Conservation (phyloP, 352 stramenopile species). For the Phytophthora sp. region DNA sequence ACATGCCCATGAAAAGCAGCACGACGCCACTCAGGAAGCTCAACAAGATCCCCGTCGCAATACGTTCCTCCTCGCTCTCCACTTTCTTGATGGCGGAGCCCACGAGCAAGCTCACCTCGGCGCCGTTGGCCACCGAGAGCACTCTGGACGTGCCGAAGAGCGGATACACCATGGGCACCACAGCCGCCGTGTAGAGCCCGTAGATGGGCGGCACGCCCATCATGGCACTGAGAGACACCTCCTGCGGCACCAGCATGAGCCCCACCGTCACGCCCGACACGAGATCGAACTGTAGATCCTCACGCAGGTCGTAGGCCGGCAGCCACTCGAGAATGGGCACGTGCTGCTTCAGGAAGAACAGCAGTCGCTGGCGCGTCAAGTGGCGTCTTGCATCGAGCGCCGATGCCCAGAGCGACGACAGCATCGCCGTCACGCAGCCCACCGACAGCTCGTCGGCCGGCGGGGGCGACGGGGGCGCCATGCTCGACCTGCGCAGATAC, state of each 20-base stretch:
- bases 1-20: slow-evolving; percentile 61
- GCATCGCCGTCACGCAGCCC: slow-evolving; percentile 1
- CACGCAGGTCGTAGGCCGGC: slow-evolving; percentile 60
- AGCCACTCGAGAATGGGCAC: slow-evolving; percentile 81
- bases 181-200: slow-evolving; percentile 72
- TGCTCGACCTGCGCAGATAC: neutral
- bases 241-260: slow-evolving; percentile 93
- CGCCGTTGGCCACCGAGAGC: slow-evolving; percentile 68
- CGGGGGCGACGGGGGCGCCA: slow-evolving; percentile 27
- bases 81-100: slow-evolving; percentile 60
- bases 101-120: slow-evolving; percentile 71
- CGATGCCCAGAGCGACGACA: slow-evolving; percentile 23
- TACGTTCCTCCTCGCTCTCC: slow-evolving; percentile 59
- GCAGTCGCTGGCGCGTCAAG: slow-evolving; percentile 34
- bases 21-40: slow-evolving; percentile 70
- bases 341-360: slow-evolving; percentile 56
- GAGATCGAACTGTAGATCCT: slow-evolving; percentile 72
- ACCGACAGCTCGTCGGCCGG: slow-evolving; percentile 19
- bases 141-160: slow-evolving; percentile 71
- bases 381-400: slow-evolving; percentile 5
- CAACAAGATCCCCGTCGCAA: slow-evolving; percentile 71
- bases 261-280: slow-evolving; percentile 77
- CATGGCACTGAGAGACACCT: slow-evolving; percentile 91
- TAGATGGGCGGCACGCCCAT: slow-evolving; percentile 81
- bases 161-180: slow-evolving; percentile 76